phyloP scores from a whole-genome alignment of 352 stramenopile genomes.

The Pilasporangium apinafurcum region DNA sequence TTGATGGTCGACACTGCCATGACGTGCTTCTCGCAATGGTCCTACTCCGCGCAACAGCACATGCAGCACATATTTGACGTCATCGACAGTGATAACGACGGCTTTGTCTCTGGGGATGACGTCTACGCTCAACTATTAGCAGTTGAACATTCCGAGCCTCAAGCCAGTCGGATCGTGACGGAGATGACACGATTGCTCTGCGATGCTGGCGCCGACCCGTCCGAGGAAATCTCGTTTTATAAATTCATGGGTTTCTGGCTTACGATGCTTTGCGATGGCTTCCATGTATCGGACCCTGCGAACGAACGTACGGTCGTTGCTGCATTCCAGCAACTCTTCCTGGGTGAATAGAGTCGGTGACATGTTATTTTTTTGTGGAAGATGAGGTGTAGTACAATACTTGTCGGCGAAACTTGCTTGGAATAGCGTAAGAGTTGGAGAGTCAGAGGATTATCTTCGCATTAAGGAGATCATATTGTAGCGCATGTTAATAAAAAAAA shows the following conservation, averaged over 20 bases:
- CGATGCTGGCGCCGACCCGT: slow-evolving; percentile 29
- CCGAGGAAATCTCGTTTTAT: slow-evolving; percentile 46
- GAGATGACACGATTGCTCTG: slow-evolving; percentile 39
- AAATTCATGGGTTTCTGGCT: slow-evolving; percentile 49
- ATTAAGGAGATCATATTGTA: no score
- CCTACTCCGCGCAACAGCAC: slow-evolving; percentile 14
- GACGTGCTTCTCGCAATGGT: slow-evolving; percentile 38
- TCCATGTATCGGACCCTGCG: slow-evolving; percentile 24
- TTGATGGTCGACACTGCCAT: slow-evolving; percentile 40
- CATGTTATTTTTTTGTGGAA: slow-evolving; percentile 2
- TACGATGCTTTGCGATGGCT: slow-evolving; percentile 35
- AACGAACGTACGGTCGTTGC: slow-evolving; percentile 32
- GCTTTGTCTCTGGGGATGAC: slow-evolving; percentile 38
- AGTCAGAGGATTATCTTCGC: no score
- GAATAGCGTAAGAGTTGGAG: no score
- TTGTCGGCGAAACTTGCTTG: no score
- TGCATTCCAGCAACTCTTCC: slow-evolving; percentile 31
- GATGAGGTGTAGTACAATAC: no score
- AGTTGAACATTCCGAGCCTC: slow-evolving; percentile 19
- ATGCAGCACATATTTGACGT: slow-evolving; percentile 30
- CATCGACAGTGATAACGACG: slow-evolving; percentile 41
- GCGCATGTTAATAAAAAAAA: no score
- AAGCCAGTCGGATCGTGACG: slow-evolving; percentile 20
- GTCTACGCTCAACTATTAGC: slow-evolving; percentile 32
- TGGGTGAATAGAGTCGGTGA: slow-evolving; percentile 7